Percentiles rank a stretch among this genome's conserved stretches.
These are phyloP conservation scores for Potentilla sterilis DNA, from an alignment of 306 rosid genomes.

Conservation along the genomic window DNA sequence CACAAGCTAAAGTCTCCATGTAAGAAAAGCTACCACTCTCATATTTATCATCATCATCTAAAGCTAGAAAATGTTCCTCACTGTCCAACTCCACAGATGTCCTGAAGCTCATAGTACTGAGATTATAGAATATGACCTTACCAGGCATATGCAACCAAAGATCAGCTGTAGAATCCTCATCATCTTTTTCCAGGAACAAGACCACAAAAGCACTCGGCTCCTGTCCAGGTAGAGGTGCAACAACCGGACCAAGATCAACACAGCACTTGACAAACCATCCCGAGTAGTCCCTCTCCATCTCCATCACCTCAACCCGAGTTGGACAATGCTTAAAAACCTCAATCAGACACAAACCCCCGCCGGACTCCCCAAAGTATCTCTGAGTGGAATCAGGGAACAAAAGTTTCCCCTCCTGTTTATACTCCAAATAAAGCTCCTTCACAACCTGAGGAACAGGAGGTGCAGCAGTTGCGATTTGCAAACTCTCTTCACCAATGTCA, in stretches of 20 bases:
- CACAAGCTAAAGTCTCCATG: not conserved
- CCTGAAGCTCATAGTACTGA: not conserved
- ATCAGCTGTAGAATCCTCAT: not conserved
- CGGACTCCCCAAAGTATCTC: not conserved
- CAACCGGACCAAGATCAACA: not conserved
- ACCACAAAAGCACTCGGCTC: not conserved
- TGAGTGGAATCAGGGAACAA: not conserved
- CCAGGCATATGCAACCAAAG: constrained; percentile 3
- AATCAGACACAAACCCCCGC: not conserved
- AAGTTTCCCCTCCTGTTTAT: too few relatives aligned
- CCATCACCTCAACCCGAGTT: not conserved
- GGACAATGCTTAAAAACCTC: not conserved
- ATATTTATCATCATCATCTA: not conserved
- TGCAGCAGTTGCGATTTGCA: not conserved
- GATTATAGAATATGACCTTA: not conserved
- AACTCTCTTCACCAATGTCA: not conserved
- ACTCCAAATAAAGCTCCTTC: not conserved
- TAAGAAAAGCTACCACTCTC: not conserved
- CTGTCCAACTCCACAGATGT: not conserved
- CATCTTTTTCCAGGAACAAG: not conserved
- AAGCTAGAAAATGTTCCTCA: not conserved
- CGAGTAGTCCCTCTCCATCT: not conserved
- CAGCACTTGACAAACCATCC: not conserved
- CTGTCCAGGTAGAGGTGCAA: not conserved
- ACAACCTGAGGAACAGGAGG: not conserved